These are phyloP conservation scores for Cyphellophora europaea DNA, from an alignment of 2,329 filamentous ascomycete species.

Conservation along the genomic window DNA sequence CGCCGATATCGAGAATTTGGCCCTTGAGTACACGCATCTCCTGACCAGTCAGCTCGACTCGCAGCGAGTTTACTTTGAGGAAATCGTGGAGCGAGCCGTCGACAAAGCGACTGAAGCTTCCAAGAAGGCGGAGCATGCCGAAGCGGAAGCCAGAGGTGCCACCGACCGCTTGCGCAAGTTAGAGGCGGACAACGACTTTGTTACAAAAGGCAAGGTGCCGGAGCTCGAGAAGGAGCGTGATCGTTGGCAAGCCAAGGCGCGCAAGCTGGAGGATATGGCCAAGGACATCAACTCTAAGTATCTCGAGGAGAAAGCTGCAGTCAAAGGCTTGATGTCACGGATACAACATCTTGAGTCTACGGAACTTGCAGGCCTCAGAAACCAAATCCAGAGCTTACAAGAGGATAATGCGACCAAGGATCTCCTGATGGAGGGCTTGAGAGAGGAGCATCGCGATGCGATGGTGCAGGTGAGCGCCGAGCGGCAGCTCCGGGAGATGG, in stretches of 20 bases:
- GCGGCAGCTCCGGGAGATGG: constrained; percentile 16
- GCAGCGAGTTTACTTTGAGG: constrained; percentile 89
- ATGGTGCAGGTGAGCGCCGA: constrained; percentile 18
- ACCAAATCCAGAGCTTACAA: constrained; percentile 23
- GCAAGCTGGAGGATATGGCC: constrained; percentile 66
- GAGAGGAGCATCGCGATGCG: constrained; percentile 16
- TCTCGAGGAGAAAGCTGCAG: constrained; percentile 79
- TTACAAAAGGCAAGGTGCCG: constrained; percentile 36
- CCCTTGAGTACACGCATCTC: constrained; percentile 88
- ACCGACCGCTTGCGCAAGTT: constrained; percentile 8
- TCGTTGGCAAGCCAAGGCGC: constrained; percentile 58
- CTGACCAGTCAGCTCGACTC: constrained; percentile 87
- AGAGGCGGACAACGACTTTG: constrained; percentile 11
- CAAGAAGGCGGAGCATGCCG: constrained; percentile 57
- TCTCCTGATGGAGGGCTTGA: constrained; percentile 16
- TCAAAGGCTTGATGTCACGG: constrained; percentile 69
- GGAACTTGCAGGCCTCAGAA: constrained; percentile 48
- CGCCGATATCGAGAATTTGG: constrained; percentile 67
- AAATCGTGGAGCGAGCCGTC: constrained; percentile 76
- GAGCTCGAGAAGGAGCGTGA: constrained; percentile 63
- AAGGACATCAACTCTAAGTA: constrained; percentile 65
- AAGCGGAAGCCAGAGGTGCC: constrained; percentile 50
- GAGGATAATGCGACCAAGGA: constrained; percentile 20
- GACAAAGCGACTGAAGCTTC: constrained; percentile 77
- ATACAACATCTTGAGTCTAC: constrained; percentile 54